Percentiles rank a stretch among this genome's conserved stretches.
Evolutionary conservation across 306 rosid genomes (phyloP).

Genomic region (Trichosanthes cucumerina): DNA sequence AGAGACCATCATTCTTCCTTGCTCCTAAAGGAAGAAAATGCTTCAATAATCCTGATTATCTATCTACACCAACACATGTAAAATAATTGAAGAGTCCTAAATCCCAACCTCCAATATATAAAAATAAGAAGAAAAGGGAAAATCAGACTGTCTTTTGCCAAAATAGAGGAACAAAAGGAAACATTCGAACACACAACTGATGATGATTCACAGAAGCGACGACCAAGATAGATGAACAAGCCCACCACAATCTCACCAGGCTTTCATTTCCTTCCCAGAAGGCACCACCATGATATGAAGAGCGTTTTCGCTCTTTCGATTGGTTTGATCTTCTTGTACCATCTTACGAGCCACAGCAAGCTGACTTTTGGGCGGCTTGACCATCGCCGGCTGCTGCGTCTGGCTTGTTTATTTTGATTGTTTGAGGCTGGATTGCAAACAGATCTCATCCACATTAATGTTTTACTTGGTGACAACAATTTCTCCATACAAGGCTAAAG

Average conservation of each 20-base stretch:
- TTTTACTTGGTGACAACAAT: background rate
- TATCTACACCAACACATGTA: slow-evolving; percentile 22
- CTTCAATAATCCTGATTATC: slow-evolving; percentile 19
- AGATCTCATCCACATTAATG: slow-evolving; percentile 1
- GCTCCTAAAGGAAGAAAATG: slow-evolving; percentile 2
- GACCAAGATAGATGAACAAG: background rate
- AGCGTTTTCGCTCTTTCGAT: slow-evolving; percentile 14
- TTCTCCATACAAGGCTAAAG: background rate
- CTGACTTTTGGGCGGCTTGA: slow-evolving; percentile 48
- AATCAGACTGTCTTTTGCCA: slow-evolving; percentile 9
- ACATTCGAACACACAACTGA: slow-evolving; percentile 6
- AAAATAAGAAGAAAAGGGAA: background rate
- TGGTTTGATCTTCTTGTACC: background rate
- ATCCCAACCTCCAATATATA: slow-evolving; percentile 11
- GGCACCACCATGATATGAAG: background rate
- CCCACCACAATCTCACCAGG: background rate
- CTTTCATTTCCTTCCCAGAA: slow-evolving; percentile 7
- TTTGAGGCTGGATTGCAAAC: slow-evolving; percentile 38
- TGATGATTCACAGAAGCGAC: slow-evolving; percentile 4
- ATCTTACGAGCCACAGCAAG: slow-evolving; percentile 56
- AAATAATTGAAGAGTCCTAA: slow-evolving; percentile 11
- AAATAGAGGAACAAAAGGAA: slow-evolving; percentile 15
- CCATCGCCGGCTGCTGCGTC: slow-evolving; percentile 32
- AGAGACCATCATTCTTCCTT: slow-evolving; percentile 6
- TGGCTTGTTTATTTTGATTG: slow-evolving; percentile 54